phyloP scores from a whole-genome alignment of 164 flowering plant genomes.

The Vitis amurensis region DNA sequence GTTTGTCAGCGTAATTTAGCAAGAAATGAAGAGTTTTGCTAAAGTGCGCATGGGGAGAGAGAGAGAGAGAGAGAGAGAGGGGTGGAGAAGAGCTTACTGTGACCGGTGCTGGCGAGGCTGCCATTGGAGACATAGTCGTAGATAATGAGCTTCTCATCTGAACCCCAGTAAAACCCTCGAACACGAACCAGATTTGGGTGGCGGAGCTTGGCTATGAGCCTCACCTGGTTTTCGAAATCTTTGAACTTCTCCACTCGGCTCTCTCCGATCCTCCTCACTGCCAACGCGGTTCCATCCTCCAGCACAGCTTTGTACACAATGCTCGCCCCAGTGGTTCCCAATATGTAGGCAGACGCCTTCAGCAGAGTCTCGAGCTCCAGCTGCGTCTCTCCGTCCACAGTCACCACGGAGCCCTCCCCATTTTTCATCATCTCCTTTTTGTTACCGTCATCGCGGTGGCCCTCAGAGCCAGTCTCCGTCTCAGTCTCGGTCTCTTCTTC shows the following conservation, averaged over 20 bases:
- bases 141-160: slow-evolving; percentile 65
- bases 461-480: slow-evolving; percentile 29
- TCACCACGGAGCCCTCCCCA: slow-evolving; percentile 33
- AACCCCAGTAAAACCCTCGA: slow-evolving; percentile 71
- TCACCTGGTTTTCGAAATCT: slow-evolving; percentile 57
- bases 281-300: slow-evolving; percentile 63
- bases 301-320: slow-evolving; percentile 74
- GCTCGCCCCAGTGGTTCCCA: slow-evolving; percentile 49
- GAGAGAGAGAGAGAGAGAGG: slow-evolving; percentile 3
- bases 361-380: slow-evolving; percentile 58
- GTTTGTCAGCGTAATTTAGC: slow-evolving; percentile 3
- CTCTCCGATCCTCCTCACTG: slow-evolving; percentile 81
- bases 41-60: background rate
- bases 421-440: slow-evolving; percentile 12
- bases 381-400: slow-evolving; percentile 57
- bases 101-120: slow-evolving; percentile 41
- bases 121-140: slow-evolving; percentile 60
- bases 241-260: slow-evolving; percentile 32
- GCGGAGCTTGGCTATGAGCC: slow-evolving; percentile 42
- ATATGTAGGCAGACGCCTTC: slow-evolving; percentile 57
- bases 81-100: slow-evolving; percentile 36
- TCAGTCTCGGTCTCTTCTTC: slow-evolving; percentile 28
- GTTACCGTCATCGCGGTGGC: slow-evolving; percentile 18
- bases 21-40: background rate
- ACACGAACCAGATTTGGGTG: slow-evolving; percentile 56